Conservation (phyloP, 1,284 basidiomycete species). For the Ustilago loliicola region DNA sequence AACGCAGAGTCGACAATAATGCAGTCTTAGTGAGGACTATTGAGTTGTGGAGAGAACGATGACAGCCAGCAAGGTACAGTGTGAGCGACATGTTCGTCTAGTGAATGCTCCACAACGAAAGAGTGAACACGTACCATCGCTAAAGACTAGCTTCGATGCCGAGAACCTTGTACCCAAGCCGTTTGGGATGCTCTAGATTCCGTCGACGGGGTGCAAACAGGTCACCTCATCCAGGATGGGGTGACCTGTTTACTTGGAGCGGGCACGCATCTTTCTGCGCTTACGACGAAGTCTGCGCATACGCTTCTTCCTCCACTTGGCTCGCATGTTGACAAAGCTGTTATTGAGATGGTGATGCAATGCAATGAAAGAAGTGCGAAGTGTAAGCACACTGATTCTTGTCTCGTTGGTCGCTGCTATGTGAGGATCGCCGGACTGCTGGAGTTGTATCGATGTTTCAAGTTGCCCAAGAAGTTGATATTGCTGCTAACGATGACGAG, state of each 20-base stretch:
- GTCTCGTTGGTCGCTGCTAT: not conserved
- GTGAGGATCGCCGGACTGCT: conserved; percentile 14
- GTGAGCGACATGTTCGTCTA: conserved; percentile 9
- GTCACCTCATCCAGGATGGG: conserved; percentile 16
- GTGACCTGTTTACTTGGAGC: conserved; percentile 65
- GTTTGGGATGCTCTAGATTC: conserved; percentile 24
- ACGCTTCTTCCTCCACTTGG: conserved; percentile 69
- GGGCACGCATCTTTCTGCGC: conserved; percentile 70
- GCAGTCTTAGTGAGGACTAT: conserved; percentile 29
- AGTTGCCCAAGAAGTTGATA: not conserved
- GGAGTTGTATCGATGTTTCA: not conserved
- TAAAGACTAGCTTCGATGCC: conserved; percentile 23
- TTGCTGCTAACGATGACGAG: conserved; percentile 21
- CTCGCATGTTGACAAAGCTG: conserved; percentile 65
- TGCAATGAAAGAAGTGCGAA: conserved; percentile 7
- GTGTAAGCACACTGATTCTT: conserved; percentile 29
- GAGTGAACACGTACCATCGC: conserved; percentile 33
- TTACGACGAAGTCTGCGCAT: conserved; percentile 69
- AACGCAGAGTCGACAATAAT: conserved; percentile 7
- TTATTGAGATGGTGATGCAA: conserved; percentile 10
- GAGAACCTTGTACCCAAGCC: conserved; percentile 24
- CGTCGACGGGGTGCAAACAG: conserved; percentile 34
- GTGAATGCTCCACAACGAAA: not conserved
- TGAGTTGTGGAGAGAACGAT: not conserved
- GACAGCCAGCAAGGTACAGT: not conserved